These are phyloP conservation scores for Ophiostoma novo-ulmi DNA, from an alignment of 2,329 filamentous ascomycete genomes.

Conservation along the genomic window DNA sequence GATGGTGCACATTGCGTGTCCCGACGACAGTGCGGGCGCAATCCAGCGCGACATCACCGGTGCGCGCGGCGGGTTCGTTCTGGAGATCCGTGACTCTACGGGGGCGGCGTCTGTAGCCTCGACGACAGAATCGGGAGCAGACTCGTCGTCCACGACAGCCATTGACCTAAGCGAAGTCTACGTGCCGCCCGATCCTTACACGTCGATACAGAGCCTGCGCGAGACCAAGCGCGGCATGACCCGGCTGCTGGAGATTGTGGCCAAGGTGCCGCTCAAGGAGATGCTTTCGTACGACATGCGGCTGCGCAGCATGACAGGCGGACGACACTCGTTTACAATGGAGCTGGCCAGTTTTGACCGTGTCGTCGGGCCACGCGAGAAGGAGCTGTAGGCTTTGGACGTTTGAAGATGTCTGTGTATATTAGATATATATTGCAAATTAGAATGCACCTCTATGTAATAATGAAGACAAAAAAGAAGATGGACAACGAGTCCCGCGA, in stretches of 20 bases:
- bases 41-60: constrained; percentile 79
- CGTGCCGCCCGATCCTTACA: constrained; percentile 78
- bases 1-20: constrained; percentile 79
- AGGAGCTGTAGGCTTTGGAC: constrained; percentile 31
- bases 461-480: background rate
- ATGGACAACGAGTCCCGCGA: background rate
- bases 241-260: constrained; percentile 63
- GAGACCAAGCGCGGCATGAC: constrained; percentile 45
- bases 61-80: constrained; percentile 66
- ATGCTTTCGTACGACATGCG: constrained; percentile 95
- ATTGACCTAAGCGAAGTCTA: constrained; percentile 77
- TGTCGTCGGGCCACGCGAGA: constrained; percentile 52
- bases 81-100: constrained; percentile 59
- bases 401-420: background rate
- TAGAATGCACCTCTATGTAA: background rate
- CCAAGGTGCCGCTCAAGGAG: constrained; percentile 86
- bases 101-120: constrained; percentile 40
- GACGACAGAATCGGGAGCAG: constrained; percentile 28
- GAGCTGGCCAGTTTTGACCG: constrained; percentile 53
- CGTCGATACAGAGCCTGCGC: constrained; percentile 53
- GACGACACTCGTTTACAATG: constrained; percentile 61
- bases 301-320: constrained; percentile 80
- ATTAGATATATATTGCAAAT: background rate
- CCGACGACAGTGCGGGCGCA: constrained; percentile 72
- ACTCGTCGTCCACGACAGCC: constrained; percentile 20